phyloP scores from a whole-genome alignment of 768 basidiomycete genomes.

The Russula virescens region DNA sequence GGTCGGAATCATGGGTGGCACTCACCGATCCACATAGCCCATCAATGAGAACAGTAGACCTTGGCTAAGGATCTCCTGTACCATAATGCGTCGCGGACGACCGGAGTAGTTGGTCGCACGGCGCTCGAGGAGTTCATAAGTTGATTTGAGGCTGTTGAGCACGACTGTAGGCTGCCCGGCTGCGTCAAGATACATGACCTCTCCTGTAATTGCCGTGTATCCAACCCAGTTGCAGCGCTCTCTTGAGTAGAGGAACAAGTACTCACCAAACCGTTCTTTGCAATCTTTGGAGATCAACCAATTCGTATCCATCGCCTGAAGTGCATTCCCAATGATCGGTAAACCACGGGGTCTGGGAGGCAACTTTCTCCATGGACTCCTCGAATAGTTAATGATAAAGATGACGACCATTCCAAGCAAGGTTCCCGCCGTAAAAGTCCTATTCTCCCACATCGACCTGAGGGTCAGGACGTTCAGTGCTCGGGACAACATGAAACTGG shows the following conservation, averaged over 20 bases:
- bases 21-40: neutral
- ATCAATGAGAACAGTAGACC: slow-evolving; percentile 6
- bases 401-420: neutral
- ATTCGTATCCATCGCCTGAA: neutral
- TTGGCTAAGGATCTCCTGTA: slow-evolving; percentile 7
- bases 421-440: neutral
- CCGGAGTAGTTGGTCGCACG: slow-evolving; percentile 28
- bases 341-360: slow-evolving; percentile 2
- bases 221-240: neutral
- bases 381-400: neutral
- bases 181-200: slow-evolving; percentile 24
- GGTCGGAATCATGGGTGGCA: neutral
- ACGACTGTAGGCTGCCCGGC: slow-evolving; percentile 24
- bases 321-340: slow-evolving; percentile 4
- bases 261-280: slow-evolving; percentile 3
- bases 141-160: slow-evolving; percentile 27
- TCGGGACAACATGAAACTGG: too few relatives aligned
- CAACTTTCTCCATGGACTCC: slow-evolving; percentile 6
- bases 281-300: slow-evolving; percentile 6
- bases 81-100: slow-evolving; percentile 18
- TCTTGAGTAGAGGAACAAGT: neutral
- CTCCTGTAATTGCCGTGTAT: neutral
- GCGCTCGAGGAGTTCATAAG: slow-evolving; percentile 29
- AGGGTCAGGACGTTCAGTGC: too few relatives aligned
- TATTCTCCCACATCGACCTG: neutral